Conservation (phyloP, 306 rosid genomes). For the Gynostemma pentaphyllum region DNA sequence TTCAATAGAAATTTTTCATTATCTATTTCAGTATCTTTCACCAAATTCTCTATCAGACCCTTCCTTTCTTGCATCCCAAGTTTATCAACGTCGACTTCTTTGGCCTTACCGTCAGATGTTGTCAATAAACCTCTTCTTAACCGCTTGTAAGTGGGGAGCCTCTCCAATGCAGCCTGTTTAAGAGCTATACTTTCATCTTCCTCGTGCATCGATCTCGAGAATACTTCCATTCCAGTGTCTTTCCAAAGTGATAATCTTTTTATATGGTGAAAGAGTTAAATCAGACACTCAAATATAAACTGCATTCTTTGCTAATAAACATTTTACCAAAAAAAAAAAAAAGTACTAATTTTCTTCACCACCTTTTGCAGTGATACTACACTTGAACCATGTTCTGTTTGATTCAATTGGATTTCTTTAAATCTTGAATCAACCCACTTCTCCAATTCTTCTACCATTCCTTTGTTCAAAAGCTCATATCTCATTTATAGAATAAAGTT, state of each 20-base stretch:
- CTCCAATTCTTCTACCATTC: not conserved
- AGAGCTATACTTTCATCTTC: constrained; percentile 63
- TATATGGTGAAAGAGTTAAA: not conserved
- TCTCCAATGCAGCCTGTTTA: constrained; percentile 60
- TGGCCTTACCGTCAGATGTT: constrained; percentile 25
- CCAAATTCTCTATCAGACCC: constrained; percentile 21
- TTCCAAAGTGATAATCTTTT: constrained; percentile 21
- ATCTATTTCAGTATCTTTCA: constrained; percentile 22
- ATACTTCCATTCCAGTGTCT: constrained; percentile 24
- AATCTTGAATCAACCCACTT: not conserved
- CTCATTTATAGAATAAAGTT: not conserved
- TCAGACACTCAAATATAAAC: not conserved
- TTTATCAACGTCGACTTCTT: constrained; percentile 37
- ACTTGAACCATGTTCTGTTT: not conserved
- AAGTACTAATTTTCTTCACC: not conserved
- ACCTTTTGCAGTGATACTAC: not conserved
- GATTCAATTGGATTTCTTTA: not conserved
- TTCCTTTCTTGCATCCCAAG: constrained; percentile 30
- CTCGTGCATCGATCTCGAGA: constrained; percentile 25
- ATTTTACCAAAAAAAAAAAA: too few relatives aligned
- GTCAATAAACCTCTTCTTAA: constrained; percentile 54
- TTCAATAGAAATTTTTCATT: constrained; percentile 28
- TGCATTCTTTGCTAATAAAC: not conserved
- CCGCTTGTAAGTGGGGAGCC: constrained; percentile 64
- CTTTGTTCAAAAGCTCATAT: not conserved